These are phyloP conservation scores for Dictyostelium purpureum DNA, from an alignment of 78 protist species.

Conservation along the genomic window DNA sequence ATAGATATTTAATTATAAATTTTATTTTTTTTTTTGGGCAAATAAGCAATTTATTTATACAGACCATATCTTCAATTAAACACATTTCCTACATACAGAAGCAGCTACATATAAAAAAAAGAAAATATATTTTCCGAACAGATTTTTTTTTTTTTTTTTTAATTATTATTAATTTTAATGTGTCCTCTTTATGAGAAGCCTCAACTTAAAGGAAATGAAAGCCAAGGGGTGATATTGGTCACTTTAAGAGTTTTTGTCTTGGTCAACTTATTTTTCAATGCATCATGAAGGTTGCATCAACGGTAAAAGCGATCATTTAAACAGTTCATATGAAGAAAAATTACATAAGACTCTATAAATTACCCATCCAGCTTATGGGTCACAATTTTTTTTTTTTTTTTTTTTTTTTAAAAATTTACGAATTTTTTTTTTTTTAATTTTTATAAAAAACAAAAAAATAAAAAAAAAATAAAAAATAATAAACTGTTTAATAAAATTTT, in stretches of 20 bases:
- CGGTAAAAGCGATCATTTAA: no score
- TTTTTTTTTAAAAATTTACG: background rate
- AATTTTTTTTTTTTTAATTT: no score
- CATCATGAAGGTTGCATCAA: no score
- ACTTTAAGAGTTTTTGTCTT: background rate
- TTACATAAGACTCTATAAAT: background rate
- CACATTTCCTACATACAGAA: no score
- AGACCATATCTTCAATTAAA: no score
- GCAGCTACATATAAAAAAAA: no score
- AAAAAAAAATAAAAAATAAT: background rate
- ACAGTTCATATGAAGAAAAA: no score
- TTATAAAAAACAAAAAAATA: background rate
- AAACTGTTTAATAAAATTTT: no score
- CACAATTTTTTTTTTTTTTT: background rate
- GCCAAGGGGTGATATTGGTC: background rate
- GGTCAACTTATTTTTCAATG: background rate
- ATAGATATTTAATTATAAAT: no score
- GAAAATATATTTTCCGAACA: no score
- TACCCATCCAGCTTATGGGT: background rate
- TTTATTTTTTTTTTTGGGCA: no score
- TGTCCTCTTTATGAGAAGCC: slow-evolving; percentile 8
- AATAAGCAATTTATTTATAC: no score
- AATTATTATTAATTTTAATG: background rate
- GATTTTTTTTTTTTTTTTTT: background rate
- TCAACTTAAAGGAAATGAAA: background rate